These are phyloP conservation scores for Nemania abortiva DNA, from an alignment of 2,329 filamentous ascomycete genomes.

Conservation along the genomic window DNA sequence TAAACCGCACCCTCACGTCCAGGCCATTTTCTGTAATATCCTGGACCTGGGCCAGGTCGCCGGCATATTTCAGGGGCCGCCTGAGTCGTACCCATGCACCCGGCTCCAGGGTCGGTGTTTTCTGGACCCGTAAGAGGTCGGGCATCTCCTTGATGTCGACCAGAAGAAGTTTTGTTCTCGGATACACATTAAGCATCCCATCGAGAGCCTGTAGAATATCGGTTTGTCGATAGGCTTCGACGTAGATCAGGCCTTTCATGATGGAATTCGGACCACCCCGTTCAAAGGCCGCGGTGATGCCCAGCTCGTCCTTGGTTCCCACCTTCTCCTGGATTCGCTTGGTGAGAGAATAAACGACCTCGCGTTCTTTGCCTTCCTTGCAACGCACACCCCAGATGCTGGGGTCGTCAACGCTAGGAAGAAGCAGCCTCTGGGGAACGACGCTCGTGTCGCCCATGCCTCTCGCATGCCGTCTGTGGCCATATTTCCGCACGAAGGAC, in stretches of 20 bases:
- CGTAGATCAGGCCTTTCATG: slow-evolving; percentile 96
- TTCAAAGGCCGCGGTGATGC: slow-evolving; percentile 92
- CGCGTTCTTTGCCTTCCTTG: slow-evolving; percentile 94
- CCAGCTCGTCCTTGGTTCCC: slow-evolving; percentile 81
- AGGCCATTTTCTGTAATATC: slow-evolving; percentile 94
- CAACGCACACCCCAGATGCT: slow-evolving; percentile 95
- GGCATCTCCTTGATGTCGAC: slow-evolving; percentile 98
- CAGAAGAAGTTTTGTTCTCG: slow-evolving; percentile 84
- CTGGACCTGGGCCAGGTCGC: slow-evolving; percentile 91
- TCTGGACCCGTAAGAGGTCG: slow-evolving; percentile 89
- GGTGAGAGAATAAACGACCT: slow-evolving; percentile 88
- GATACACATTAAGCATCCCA: slow-evolving; percentile 89
- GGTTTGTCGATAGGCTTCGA: slow-evolving; percentile 88
- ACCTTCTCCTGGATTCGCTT: slow-evolving; percentile 86
- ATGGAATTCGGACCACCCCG: slow-evolving; percentile 79
- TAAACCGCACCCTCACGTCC: slow-evolving; percentile 86
- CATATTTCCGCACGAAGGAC: slow-evolving; percentile 87
- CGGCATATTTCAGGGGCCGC: slow-evolving; percentile 82
- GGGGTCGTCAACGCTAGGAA: slow-evolving; percentile 94
- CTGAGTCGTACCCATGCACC: slow-evolving; percentile 93
- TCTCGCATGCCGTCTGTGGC: slow-evolving; percentile 76
- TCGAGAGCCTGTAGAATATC: slow-evolving; percentile 88
- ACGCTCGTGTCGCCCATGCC: slow-evolving; percentile 77
- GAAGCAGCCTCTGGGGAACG: slow-evolving; percentile 85
- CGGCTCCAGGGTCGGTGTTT: slow-evolving; percentile 84